Conservation (phyloP, 495 filamentous ascomycete species). For the Aspergillus funiculosus region DNA sequence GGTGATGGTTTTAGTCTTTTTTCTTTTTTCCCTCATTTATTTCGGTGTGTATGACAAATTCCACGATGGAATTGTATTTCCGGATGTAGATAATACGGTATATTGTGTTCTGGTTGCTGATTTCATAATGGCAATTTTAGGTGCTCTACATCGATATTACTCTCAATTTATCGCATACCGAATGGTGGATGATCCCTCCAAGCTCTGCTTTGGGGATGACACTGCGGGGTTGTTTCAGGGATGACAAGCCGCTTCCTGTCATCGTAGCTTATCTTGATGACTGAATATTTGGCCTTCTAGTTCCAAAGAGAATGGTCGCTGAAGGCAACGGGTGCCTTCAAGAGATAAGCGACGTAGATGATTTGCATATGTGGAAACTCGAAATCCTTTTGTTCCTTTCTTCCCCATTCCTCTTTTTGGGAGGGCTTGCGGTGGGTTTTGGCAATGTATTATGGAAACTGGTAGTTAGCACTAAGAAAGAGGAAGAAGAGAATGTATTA, state of each 20-base stretch:
- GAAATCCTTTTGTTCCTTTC: background rate
- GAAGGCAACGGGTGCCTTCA: constrained; percentile 5
- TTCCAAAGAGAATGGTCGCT: background rate
- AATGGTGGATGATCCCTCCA: too few relatives aligned
- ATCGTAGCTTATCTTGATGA: constrained; percentile 12
- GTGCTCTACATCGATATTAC: too few relatives aligned
- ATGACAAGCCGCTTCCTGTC: constrained; percentile 6
- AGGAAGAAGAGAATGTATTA: too few relatives aligned
- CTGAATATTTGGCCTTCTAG: background rate
- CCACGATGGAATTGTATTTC: constrained; percentile 1
- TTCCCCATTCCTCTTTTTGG: constrained; percentile 3
- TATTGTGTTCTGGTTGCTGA: background rate
- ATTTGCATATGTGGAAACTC: constrained; percentile 2
- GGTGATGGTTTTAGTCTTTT: too few relatives aligned
- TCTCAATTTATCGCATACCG: too few relatives aligned
- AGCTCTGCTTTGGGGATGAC: background rate
- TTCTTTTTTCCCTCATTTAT: too few relatives aligned
- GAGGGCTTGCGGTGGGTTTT: too few relatives aligned
- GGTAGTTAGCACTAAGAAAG: too few relatives aligned
- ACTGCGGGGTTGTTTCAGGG: background rate
- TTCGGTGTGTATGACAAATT: constrained; percentile 6
- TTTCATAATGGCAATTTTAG: too few relatives aligned
- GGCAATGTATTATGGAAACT: too few relatives aligned
- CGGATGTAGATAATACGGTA: constrained; percentile 5
- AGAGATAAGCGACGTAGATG: constrained; percentile 2